Percentiles rank a stretch among this genome's conserved stretches.
Evolutionary conservation across 2,329 filamentous ascomycete genomes (phyloP).

Genomic region (Pezicula rhizophila): DNA sequence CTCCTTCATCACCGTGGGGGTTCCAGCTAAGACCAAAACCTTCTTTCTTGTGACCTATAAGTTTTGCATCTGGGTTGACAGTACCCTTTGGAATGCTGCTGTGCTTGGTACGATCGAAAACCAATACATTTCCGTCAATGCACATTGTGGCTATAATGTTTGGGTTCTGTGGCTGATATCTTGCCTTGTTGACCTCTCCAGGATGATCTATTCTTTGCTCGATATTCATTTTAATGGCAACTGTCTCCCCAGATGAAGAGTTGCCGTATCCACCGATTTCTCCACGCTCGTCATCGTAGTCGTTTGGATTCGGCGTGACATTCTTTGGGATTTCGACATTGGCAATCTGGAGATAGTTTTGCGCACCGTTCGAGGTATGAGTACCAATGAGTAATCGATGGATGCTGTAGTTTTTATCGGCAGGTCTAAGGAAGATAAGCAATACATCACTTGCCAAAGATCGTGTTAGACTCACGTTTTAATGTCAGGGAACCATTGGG

Average conservation of each 20-base stretch:
- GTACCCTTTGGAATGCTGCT: slow-evolving; percentile 67
- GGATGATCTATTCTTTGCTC: slow-evolving; percentile 96
- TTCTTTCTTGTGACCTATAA: slow-evolving; percentile 79
- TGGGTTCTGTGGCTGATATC: slow-evolving; percentile 95
- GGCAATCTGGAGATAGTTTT: slow-evolving; percentile 92
- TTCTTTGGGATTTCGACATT: slow-evolving; percentile 88
- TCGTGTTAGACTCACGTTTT: slow-evolving; percentile 51
- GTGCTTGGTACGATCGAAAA: slow-evolving; percentile 96
- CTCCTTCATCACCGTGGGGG: slow-evolving; percentile 53
- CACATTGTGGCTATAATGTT: slow-evolving; percentile 94
- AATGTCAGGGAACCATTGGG: slow-evolving; percentile 96
- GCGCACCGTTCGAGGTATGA: slow-evolving; percentile 78
- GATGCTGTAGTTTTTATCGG: slow-evolving; percentile 79
- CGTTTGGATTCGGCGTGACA: slow-evolving; percentile 64
- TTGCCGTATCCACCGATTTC: slow-evolving; percentile 93
- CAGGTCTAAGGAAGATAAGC: slow-evolving; percentile 41
- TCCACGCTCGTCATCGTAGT: slow-evolving; percentile 86
- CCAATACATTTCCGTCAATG: slow-evolving; percentile 77
- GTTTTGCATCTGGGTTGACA: slow-evolving; percentile 75
- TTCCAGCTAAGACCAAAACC: slow-evolving; percentile 94
- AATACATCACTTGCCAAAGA: neutral
- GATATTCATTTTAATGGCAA: slow-evolving; percentile 79
- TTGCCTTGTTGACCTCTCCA: slow-evolving; percentile 95
- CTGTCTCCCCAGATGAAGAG: slow-evolving; percentile 56
- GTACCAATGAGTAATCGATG: slow-evolving; percentile 92